phyloP scores from a whole-genome alignment of 2,329 filamentous ascomycete species.

The Elsinoe batatas region DNA sequence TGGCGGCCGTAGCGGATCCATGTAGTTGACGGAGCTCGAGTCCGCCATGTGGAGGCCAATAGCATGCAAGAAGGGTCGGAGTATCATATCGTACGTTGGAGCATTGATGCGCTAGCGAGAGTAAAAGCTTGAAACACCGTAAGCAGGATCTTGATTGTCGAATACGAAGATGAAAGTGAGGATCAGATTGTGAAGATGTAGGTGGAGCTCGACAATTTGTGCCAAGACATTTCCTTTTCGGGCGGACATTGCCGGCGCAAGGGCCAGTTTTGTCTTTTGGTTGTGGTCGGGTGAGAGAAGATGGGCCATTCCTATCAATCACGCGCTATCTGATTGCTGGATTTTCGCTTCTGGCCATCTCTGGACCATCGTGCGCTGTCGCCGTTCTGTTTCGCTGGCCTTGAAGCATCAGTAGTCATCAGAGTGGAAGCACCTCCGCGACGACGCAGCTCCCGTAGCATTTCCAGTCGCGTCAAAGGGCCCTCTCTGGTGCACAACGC shows the following conservation, averaged over 20 bases:
- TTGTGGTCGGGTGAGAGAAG: not conserved
- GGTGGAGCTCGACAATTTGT: not conserved
- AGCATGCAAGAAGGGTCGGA: not conserved
- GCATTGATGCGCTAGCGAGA: not conserved
- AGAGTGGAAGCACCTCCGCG: constrained; percentile 5
- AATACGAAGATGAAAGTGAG: not conserved
- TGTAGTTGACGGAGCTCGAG: constrained; percentile 2
- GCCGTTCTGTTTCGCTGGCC: constrained; percentile 8
- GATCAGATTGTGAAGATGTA: not conserved
- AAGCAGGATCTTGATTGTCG: not conserved
- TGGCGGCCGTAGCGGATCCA: not conserved
- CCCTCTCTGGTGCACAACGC: constrained; percentile 1
- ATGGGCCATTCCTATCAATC: not conserved
- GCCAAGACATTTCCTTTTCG: constrained; percentile 4
- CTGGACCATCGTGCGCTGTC: not conserved
- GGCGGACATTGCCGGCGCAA: constrained; percentile 8
- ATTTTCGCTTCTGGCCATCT: not conserved
- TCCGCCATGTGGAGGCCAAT: constrained; percentile 6
- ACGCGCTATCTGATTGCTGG: not conserved
- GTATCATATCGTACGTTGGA: not conserved
- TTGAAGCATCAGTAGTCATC: not conserved
- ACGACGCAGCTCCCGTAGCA: constrained; percentile 3
- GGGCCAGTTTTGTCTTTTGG: constrained; percentile 1
- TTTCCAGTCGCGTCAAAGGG: constrained; percentile 8
- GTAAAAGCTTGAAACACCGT: not conserved